phyloP scores from a whole-genome alignment of 192 early-diverging fungal species.

The Chytriomyces sp. region DNA sequence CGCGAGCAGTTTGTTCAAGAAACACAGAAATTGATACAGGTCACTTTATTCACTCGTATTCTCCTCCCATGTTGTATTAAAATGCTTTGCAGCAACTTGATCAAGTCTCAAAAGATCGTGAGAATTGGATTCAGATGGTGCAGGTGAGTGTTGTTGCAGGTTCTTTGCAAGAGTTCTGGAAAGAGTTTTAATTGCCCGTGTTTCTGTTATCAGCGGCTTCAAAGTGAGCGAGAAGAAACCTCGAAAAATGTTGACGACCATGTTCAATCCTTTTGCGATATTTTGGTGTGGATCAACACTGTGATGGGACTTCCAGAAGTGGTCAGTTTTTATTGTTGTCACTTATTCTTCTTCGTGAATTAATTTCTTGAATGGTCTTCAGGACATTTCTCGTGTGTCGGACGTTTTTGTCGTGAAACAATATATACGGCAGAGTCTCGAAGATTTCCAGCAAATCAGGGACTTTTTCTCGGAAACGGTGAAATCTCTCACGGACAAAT shows the following conservation, averaged over 20 bases:
- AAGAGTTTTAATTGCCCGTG: background rate
- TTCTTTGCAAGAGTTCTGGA: background rate
- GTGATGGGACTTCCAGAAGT: constrained; percentile 18
- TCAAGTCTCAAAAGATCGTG: background rate
- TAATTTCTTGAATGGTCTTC: background rate
- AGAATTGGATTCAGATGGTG: constrained; percentile 4
- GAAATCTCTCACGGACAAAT: background rate
- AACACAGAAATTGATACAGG: background rate
- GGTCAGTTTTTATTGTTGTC: background rate
- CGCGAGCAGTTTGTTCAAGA: background rate
- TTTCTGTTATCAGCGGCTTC: background rate
- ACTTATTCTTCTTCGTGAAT: background rate
- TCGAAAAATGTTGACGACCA: background rate
- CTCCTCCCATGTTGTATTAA: no score
- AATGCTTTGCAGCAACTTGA: background rate
- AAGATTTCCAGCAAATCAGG: constrained; percentile 24
- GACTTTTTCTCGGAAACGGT: background rate
- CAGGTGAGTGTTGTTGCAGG: background rate
- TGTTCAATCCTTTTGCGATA: constrained; percentile 9
- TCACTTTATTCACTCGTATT: background rate
- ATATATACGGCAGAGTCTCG: background rate
- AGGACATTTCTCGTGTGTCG: constrained; percentile 9
- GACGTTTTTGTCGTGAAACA: constrained; percentile 12
- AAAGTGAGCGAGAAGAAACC: background rate
- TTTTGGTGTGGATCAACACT: constrained; percentile 28